phyloP scores from a whole-genome alignment of 805 yeast genomes.

The Saturnispora silvae region DNA sequence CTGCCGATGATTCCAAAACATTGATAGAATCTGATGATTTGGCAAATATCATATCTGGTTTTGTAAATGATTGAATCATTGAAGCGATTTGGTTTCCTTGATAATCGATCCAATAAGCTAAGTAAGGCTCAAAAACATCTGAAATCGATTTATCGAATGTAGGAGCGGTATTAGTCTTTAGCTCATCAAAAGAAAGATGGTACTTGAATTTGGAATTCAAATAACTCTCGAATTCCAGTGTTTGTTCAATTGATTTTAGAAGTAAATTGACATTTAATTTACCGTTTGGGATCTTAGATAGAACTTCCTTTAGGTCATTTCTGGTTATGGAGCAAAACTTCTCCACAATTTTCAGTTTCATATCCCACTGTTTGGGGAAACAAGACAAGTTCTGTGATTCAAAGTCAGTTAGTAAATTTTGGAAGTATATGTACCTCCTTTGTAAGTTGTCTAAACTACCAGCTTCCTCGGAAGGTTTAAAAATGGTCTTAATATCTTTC shows the following conservation, averaged over 20 bases:
- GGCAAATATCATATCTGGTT: slow-evolving; percentile 41
- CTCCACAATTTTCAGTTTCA: slow-evolving; percentile 48
- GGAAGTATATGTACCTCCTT: slow-evolving; percentile 73
- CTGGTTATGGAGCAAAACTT: slow-evolving; percentile 61
- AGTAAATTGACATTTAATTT: slow-evolving; percentile 48
- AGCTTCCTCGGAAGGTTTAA: slow-evolving; percentile 79
- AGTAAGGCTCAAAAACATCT: slow-evolving; percentile 72
- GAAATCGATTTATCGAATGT: slow-evolving; percentile 39
- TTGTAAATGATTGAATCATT: slow-evolving; percentile 55
- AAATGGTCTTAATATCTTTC: slow-evolving; percentile 65
- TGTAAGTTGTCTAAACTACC: slow-evolving; percentile 83
- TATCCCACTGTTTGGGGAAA: slow-evolving; percentile 68
- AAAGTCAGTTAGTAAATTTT: slow-evolving; percentile 50
- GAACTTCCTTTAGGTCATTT: slow-evolving; percentile 49
- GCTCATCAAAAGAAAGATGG: slow-evolving; percentile 26
- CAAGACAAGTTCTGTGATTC: slow-evolving; percentile 38
- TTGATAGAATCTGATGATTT: slow-evolving; percentile 25
- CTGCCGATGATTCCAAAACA: slow-evolving; percentile 80
- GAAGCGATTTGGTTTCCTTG: slow-evolving; percentile 58
- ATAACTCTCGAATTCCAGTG: slow-evolving; percentile 75
- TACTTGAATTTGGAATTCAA: slow-evolving; percentile 54
- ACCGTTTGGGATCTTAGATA: slow-evolving; percentile 31
- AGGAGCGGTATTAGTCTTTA: slow-evolving; percentile 19
- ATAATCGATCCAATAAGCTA: slow-evolving; percentile 75
- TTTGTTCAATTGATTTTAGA: slow-evolving; percentile 58